A percentile compares a stretch with the other conserved stretches of the same genome.
These are phyloP conservation scores for Penicillium paxilli DNA, from an alignment of 495 filamentous ascomycete genomes.

Conservation along the genomic window DNA sequence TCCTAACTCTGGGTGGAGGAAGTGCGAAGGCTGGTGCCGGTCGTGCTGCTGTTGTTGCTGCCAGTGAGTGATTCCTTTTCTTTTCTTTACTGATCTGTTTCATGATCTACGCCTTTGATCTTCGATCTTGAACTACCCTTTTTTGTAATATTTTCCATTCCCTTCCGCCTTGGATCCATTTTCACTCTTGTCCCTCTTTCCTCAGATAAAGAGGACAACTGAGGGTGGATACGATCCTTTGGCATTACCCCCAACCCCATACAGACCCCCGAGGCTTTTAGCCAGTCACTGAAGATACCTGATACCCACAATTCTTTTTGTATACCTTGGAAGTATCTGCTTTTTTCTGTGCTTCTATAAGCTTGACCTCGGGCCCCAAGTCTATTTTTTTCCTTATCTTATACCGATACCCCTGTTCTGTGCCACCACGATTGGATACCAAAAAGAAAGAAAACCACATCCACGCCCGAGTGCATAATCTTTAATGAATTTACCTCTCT, in stretches of 20 bases:
- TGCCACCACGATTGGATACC: neutral
- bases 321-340: neutral
- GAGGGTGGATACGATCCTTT: neutral
- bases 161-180: neutral
- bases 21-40: slow-evolving; percentile 39
- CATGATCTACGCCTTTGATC: slow-evolving; percentile 9
- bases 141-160: slow-evolving; percentile 1
- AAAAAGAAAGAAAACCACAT: neutral
- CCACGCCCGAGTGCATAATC: slow-evolving; percentile 17
- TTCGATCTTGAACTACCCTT: neutral
- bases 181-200: slow-evolving; percentile 5
- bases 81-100: neutral
- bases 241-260: too few relatives aligned
- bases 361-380: neutral
- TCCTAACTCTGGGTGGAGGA: slow-evolving; percentile 48
- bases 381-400: slow-evolving; percentile 7
- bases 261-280: neutral
- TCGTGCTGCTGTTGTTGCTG: slow-evolving; percentile 43
- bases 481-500: slow-evolving; percentile 11
- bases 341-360: neutral
- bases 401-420: slow-evolving; percentile 1
- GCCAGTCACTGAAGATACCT: neutral
- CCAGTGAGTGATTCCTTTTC: slow-evolving; percentile 40
- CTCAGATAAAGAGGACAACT: slow-evolving; percentile 5
- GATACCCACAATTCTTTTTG: neutral